Evolutionary conservation across 495 filamentous ascomycete species (phyloP), one percentile per base, ranked within the genome.

Genomic region (Bathelium albidoporum): DNA sequence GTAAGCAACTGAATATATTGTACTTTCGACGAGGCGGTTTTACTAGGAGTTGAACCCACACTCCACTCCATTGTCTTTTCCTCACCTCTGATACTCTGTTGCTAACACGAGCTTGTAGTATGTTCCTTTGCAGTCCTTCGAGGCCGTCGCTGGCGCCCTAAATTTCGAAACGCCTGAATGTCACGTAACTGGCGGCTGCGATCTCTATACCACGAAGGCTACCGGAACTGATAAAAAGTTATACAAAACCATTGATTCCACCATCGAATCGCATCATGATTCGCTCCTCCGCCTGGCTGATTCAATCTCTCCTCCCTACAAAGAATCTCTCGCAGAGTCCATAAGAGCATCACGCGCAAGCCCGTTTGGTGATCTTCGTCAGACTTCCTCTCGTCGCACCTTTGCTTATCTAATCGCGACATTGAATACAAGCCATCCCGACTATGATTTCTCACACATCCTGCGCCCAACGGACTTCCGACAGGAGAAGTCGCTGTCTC

Each of bases 371-470:
- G 85, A 86, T 36, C 81, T 98, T 58, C 89, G 87, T 60, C 88
- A 97, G 65, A 83, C 88, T 55, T 89, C 89, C 10, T 91, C 89
- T 70, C 89, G 95, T 14, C 86, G 91, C 58, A 95, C 89, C 0
- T 97, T 94, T 75, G 91, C 94, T 44, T 97, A 97, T 74, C 74
- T 97, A 63, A 97, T 97, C 70, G 94, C 94, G 14, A 97, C 95
- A 1, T 80, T 99, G n/a, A 99, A 99, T 68, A 93, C 93, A 0
- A 92, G 88, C 43, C 92, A 99, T 74, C 88, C 91, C 1, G 95
- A 99, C 73, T 99, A 99, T 73, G 93, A 97, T 74, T 97, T 97
- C 76, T 94, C 90, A 1, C 87, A 96, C 64, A 85, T 91, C 59
- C 79, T 97, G 63, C 85, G 91, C 32, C 91, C 92, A 1, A 81